Base-by-base conservation (phyloP, 305 asterid species). In the Solanum hybrid region DNA sequence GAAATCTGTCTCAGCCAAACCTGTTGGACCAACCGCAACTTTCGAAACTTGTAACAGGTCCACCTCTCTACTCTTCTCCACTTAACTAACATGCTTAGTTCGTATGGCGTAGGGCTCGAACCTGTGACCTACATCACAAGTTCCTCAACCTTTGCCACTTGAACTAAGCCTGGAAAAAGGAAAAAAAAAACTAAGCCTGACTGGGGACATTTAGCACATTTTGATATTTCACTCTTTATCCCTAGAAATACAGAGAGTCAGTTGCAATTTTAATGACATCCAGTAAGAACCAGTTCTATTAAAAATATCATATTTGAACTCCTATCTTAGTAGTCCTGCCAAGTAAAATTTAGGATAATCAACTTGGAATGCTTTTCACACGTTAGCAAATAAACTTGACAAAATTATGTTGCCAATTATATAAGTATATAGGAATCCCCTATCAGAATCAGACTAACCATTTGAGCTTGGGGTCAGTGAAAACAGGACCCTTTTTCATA, bases 401-500 rank as follows among this genome's bases (percentile, higher is more conserved):
- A 80, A 82, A 26, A 27, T 27, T 51, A 51, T 29, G 37, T 51
- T 10, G 88, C 76, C 7, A 29, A 29, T 84, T 84, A 10, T 31
- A 24, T 7, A 31, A 83, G 29, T 65, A 90, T 76, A 89, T 61
- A 84, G 79, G 89, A 76, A 92, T 12, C 90, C 38, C 81, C 32
- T 34, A 61, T 10, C 61, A 84, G 89, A 93, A 61, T 12, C 70
- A 81, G 89, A 93, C 98, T 90, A 89, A 97, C 99, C 99, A 97
- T 96, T 96, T 97, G 45, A 97, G 92, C 90, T 96, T 95, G 84
- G 99, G 98, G 92, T 96, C 98, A 75, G 98, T 96, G 91, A 96
- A 96, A 85, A 97, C 99, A 27, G 98, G 98, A 84, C 99, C 99
- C 86, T 97, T 97, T 90, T 97, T 97, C 99, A 97, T 92, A 94